Conservation (phyloP, 2,329 filamentous ascomycete genomes). For the Neofusicoccum kwambonambiense region DNA sequence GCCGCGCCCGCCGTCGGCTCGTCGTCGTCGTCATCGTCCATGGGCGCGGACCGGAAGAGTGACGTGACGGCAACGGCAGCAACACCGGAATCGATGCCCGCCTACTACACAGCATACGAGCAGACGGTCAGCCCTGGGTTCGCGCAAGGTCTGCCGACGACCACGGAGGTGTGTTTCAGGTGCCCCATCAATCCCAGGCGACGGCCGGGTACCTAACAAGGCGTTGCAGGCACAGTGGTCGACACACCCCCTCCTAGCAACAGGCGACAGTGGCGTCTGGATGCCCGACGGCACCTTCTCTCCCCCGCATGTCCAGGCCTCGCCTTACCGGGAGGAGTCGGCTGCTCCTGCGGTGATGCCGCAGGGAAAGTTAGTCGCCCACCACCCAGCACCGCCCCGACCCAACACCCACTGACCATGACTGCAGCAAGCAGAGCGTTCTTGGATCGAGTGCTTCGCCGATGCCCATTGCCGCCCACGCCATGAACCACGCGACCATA, state of each 20-base stretch:
- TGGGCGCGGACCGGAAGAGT: slow-evolving; percentile 4
- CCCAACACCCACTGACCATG: neutral
- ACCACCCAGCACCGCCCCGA: neutral
- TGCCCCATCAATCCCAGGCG: neutral
- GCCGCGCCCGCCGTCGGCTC: neutral
- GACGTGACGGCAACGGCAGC: slow-evolving; percentile 4
- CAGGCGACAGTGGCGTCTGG: slow-evolving; percentile 17
- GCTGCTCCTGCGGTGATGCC: slow-evolving; percentile 10
- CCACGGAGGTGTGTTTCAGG: slow-evolving; percentile 10
- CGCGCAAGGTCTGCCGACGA: slow-evolving; percentile 4
- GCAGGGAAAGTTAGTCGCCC: slow-evolving; percentile 8
- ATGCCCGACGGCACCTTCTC: slow-evolving; percentile 14
- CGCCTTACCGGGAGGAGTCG: slow-evolving; percentile 12
- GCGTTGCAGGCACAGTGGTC: slow-evolving; percentile 12
- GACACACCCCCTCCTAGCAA: slow-evolving; percentile 12
- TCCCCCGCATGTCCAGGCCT: slow-evolving; percentile 5
- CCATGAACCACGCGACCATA: slow-evolving; percentile 9
- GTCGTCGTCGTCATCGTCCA: slow-evolving; percentile 7
- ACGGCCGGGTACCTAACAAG: neutral
- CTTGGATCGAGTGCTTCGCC: neutral
- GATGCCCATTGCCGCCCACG: neutral
- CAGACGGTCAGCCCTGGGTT: slow-evolving; percentile 9
- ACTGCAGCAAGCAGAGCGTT: slow-evolving; percentile 1
- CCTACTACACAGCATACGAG: slow-evolving; percentile 11
- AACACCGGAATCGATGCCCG: slow-evolving; percentile 4